These are phyloP conservation scores for Pseudogymnoascus sp. DNA, from an alignment of 2,329 filamentous ascomycete genomes.

Conservation along the genomic window DNA sequence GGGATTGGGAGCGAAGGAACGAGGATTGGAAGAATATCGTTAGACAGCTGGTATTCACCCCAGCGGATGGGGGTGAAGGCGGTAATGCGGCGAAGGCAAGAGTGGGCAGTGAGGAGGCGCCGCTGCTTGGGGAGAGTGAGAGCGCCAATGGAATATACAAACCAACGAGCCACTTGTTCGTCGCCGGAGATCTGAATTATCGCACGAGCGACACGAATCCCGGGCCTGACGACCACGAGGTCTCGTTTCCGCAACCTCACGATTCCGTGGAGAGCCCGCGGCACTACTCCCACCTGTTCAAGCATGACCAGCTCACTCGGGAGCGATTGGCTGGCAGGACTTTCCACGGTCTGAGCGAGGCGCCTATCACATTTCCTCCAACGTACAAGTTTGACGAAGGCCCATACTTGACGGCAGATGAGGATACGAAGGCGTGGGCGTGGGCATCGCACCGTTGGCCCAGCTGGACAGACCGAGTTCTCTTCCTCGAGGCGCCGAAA, in stretches of 20 bases:
- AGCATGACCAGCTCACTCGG: constrained; percentile 67
- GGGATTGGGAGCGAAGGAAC: constrained; percentile 65
- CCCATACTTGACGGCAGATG: constrained; percentile 32
- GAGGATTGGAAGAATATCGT: constrained; percentile 83
- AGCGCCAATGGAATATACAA: constrained; percentile 54
- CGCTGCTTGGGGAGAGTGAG: constrained; percentile 39
- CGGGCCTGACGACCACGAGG: constrained; percentile 40
- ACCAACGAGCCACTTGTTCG: constrained; percentile 67
- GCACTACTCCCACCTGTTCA: constrained; percentile 60
- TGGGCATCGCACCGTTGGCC: constrained; percentile 83
- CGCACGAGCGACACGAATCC: constrained; percentile 66
- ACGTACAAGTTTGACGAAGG: constrained; percentile 77
- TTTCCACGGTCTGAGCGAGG: constrained; percentile 70
- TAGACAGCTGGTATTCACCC: constrained; percentile 63
- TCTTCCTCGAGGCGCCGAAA: constrained; percentile 59
- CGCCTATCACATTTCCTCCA: constrained; percentile 69
- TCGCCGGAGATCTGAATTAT: constrained; percentile 93
- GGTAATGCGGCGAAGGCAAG: constrained; percentile 12
- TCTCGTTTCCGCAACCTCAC: constrained; percentile 53
- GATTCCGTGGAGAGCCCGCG: constrained; percentile 39
- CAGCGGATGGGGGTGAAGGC: constrained; percentile 31
- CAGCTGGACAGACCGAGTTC: constrained; percentile 85
- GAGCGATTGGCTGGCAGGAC: constrained; percentile 63
- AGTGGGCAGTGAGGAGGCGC: constrained; percentile 30
- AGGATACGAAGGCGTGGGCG: constrained; percentile 45